Conservation (phyloP, 306 rosid genomes). For the Acacia confusa region DNA sequence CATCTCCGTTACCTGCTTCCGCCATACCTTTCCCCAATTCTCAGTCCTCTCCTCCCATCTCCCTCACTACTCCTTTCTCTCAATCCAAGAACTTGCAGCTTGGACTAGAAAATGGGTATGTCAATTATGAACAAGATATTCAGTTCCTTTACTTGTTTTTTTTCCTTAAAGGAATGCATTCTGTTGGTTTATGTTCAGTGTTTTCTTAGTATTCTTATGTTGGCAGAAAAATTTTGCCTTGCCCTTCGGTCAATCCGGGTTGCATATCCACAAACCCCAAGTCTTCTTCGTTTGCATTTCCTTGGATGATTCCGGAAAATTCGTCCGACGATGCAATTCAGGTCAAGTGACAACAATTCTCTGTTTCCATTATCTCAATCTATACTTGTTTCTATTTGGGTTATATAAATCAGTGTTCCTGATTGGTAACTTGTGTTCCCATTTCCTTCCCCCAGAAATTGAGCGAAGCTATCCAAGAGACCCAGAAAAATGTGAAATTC, state of each 20-base stretch:
- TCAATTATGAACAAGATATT: neutral
- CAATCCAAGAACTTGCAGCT: slow-evolving; percentile 65
- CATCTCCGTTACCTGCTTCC: slow-evolving; percentile 59
- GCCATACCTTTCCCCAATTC: slow-evolving; percentile 80
- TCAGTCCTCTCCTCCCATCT: slow-evolving; percentile 50
- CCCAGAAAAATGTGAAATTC: slow-evolving; percentile 82
- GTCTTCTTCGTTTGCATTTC: slow-evolving; percentile 78
- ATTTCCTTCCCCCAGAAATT: slow-evolving; percentile 46
- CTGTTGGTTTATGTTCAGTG: neutral
- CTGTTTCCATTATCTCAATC: slow-evolving; percentile 12
- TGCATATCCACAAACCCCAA: slow-evolving; percentile 82
- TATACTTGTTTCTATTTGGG: neutral
- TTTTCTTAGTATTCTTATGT: neutral
- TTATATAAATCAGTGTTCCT: neutral
- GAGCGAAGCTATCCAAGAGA: slow-evolving; percentile 75
- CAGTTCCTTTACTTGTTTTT: neutral
- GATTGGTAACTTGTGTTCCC: neutral
- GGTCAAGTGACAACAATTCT: slow-evolving; percentile 38
- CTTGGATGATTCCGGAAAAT: slow-evolving; percentile 69
- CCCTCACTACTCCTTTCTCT: slow-evolving; percentile 90
- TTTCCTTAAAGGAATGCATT: neutral
- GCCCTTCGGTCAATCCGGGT: slow-evolving; percentile 86
- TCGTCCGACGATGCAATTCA: slow-evolving; percentile 59
- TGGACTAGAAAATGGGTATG: slow-evolving; percentile 85
- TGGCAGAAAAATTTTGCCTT: slow-evolving; percentile 86